Base-by-base conservation (phyloP, 2,329 filamentous ascomycete species). In the Trichoderma cornu-damae region DNA sequence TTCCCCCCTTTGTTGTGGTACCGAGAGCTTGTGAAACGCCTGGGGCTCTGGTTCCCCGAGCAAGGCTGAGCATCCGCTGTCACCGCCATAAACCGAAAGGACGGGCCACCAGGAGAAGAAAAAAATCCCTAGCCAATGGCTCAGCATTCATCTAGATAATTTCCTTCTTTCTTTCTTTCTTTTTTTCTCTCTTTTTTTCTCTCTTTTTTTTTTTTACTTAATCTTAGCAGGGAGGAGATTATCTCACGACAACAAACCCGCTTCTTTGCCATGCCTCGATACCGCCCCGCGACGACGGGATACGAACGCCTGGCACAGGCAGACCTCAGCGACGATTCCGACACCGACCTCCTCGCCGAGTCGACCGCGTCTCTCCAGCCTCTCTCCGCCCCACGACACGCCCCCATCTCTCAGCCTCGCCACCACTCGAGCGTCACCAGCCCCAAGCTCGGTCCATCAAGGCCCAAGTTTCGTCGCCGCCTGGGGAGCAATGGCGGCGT, bases 301-400 rank as follows among this genome's bases (percentile, higher is more conserved):
- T 94, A 94, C 75, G 89, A 90, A 72, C 88, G 88, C 68, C 85
- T 94, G 59, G 86, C 89, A 61, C 89, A 94, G 73, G 89, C 88
- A 64, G 89, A 92, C 68, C 84, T 87, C 66, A 86, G 85, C 70
- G 86, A 88, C 67, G 84, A 87, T 58, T 88, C 86, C 54, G 86
- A 89, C 61, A 78, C 84, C 44, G 83, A 86, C 58, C 77, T 80
- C 61, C 74, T 84, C 60, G 75, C 76, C 62, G 75, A 79, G 48
- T 75, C 75, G 51, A 79, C 79, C 61, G 75, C 78, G 46, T 81
- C 82, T n/a, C 71, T 85, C 26, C 84, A 84, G 57, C 75, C 79
- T 50, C 75, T 68, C 69, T 85, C 63, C 71, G 80, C 83, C 58
- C 80, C 84, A 37, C 84, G 82, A 66, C 89, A 84, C 78, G 82